Conservation (phyloP, 2,329 filamentous ascomycete genomes). For the Amesomyces nigricolor region DNA sequence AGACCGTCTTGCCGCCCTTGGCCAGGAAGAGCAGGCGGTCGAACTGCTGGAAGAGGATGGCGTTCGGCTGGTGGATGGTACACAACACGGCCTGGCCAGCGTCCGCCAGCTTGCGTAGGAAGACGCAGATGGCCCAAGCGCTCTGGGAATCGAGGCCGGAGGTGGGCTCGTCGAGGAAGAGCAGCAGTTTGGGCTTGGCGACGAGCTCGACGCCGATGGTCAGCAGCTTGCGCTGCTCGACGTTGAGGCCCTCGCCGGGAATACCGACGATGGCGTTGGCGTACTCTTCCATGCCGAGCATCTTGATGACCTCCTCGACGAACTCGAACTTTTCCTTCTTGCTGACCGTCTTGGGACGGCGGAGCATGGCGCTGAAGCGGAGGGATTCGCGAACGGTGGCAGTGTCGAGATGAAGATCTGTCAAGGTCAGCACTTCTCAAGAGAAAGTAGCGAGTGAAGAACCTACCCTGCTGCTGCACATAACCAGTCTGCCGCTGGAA, state of each 20-base stretch:
- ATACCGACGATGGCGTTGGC: slow-evolving; percentile 60
- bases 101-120: slow-evolving; percentile 59
- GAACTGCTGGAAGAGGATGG: slow-evolving; percentile 43
- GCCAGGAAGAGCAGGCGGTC: slow-evolving; percentile 57
- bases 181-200: slow-evolving; percentile 51
- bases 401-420: slow-evolving; percentile 51
- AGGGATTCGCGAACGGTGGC: slow-evolving; percentile 51
- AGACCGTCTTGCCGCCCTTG: slow-evolving; percentile 60
- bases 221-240: slow-evolving; percentile 56
- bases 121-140: slow-evolving; percentile 64
- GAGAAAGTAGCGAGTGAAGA: not conserved
- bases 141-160: slow-evolving; percentile 69
- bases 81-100: slow-evolving; percentile 46
- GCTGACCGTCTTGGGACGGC: slow-evolving; percentile 49
- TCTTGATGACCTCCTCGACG: slow-evolving; percentile 59
- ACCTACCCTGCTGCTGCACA: slow-evolving; percentile 56
- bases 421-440: not conserved
- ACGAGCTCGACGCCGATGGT: slow-evolving; percentile 58
- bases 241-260: slow-evolving; percentile 53
- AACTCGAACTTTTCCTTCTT: slow-evolving; percentile 54
- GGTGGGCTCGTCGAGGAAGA: slow-evolving; percentile 69
- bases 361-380: slow-evolving; percentile 51
- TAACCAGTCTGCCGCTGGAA: slow-evolving; percentile 64
- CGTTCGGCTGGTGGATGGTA: slow-evolving; percentile 47
- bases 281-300: slow-evolving; percentile 63